Evolutionary conservation across 371 early-diverging fungal species (phyloP).

Genomic region (Dichotomocladium elegans): DNA sequence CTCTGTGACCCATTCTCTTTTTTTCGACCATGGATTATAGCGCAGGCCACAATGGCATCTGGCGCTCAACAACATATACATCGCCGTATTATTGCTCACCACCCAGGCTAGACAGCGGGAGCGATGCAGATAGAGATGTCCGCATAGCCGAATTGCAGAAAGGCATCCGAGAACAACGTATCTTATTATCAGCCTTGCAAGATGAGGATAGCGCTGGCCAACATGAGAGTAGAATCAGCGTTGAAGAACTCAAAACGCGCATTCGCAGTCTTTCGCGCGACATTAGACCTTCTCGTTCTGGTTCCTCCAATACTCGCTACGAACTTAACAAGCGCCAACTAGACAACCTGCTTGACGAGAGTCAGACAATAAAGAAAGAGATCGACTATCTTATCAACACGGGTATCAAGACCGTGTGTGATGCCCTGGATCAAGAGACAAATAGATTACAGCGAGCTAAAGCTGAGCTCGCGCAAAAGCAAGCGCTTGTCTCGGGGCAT

Average conservation of each 20-base stretch:
- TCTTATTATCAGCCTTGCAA: constrained; percentile 11
- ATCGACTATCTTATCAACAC: constrained; percentile 29
- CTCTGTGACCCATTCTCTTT: no score
- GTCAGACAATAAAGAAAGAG: constrained; percentile 25
- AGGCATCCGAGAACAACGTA: constrained; percentile 20
- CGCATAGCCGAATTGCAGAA: constrained; percentile 11
- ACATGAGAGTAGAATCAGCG: neutral
- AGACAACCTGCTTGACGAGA: constrained; percentile 29
- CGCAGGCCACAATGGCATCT: no score
- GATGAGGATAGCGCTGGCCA: neutral
- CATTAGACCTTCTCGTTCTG: no score
- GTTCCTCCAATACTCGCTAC: constrained; percentile 26
- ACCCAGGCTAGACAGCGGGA: no score
- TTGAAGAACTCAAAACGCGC: constrained; percentile 26
- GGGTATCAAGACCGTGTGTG: constrained; percentile 14
- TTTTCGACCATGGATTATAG: no score
- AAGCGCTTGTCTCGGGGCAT: no score
- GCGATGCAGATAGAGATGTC: neutral
- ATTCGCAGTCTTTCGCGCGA: constrained; percentile 23
- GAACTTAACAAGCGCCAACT: constrained; percentile 28
- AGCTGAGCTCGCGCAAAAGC: constrained; percentile 4
- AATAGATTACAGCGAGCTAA: constrained; percentile 13
- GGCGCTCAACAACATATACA: no score
- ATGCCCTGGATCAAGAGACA: constrained; percentile 18
- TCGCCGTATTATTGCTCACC: no score